Evolutionary conservation across 2,329 filamentous ascomycete genomes (phyloP), one percentile per base, ranked within the genome.

Genomic region (Hymenoscyphus infarciens): DNA sequence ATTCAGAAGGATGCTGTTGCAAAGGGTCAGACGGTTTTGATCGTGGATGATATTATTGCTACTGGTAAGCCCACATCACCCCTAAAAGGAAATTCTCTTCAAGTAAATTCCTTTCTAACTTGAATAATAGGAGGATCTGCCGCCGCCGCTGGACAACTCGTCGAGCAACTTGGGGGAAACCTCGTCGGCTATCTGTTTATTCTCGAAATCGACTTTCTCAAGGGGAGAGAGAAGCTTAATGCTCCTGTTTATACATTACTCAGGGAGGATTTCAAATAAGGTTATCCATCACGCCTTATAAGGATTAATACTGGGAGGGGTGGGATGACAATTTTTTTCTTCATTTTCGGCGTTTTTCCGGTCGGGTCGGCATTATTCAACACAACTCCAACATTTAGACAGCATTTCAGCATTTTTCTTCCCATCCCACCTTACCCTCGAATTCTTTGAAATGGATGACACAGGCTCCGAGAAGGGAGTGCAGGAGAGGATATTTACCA

Each of bases 1-100:
- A 96, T 99, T 82, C 95, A 99, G 81, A 81, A 84, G 69, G 92
- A 90, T 77, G 88, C 89, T 54, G 88, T 99, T 73, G 88, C 90
- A 79, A 83, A 86, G 59, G 93, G 93, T 39, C 91, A 97, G 80
- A 93, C 89, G 77, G 94, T 97, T 63, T 81, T 99, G 66, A 84
- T 99, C 68, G 92, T 99, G 35, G 95, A 99, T 77, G 95, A 99
- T 76, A 96, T 99, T 74, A 98, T 99, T 80, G 95, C 95, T 62
- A 99, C 95, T 68, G 94, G 94, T 97, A 82, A 77, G 88, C 38
- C n/a, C 22, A 4, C 13, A 8, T 49, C 19, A n/a, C n/a, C 35
- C 31, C 38, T 7, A 6, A 25, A 15, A 19, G 27, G 10, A 25
- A 49, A 60, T 11, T 16, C 53, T 45, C 27, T 38, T 63, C 27